These are phyloP conservation scores for Linanthus parryae DNA, from an alignment of 148 eudicot species.

Conservation along the genomic window DNA sequence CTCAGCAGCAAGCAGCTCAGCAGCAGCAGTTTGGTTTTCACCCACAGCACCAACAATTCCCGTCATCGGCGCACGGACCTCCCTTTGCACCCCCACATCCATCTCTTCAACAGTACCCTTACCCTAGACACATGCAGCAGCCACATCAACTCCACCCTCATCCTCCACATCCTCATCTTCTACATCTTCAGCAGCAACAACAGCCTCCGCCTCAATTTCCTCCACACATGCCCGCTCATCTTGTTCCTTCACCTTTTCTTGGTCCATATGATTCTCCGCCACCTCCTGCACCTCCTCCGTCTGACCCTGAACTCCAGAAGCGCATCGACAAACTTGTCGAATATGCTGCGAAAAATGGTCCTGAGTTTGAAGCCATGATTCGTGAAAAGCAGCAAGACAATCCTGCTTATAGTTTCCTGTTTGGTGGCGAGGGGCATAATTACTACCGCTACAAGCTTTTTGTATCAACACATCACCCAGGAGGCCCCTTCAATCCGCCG, in stretches of 20 bases:
- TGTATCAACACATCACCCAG: conserved; percentile 50
- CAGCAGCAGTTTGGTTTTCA: conserved; percentile 84
- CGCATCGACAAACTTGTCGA: conserved; percentile 88
- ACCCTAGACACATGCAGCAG: conserved; percentile 59
- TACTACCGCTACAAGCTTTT: conserved; percentile 88
- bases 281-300: conserved; percentile 76
- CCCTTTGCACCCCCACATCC: conserved; percentile 78
- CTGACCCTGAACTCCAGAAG: conserved; percentile 84
- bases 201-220: conserved; percentile 66
- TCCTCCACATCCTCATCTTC: conserved; percentile 54
- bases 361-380: conserved; percentile 89
- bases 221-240: conserved; percentile 71
- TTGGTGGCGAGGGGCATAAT: conserved; percentile 93
- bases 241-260: conserved; percentile 50
- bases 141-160: conserved; percentile 63
- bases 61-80: conserved; percentile 70
- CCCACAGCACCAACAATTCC: conserved; percentile 80
- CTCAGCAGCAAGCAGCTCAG: conserved; percentile 65
- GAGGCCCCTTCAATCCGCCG: conserved; percentile 57
- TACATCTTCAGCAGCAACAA: conserved; percentile 68
- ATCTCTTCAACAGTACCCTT: conserved; percentile 77
- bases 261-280: conserved; percentile 73
- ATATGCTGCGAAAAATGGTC: conserved; percentile 86
- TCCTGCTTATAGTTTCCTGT: conserved; percentile 78
- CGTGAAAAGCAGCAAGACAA: conserved; percentile 82